Conservation (phyloP, 805 yeast species). For the Ogataea paradorogensis region DNA sequence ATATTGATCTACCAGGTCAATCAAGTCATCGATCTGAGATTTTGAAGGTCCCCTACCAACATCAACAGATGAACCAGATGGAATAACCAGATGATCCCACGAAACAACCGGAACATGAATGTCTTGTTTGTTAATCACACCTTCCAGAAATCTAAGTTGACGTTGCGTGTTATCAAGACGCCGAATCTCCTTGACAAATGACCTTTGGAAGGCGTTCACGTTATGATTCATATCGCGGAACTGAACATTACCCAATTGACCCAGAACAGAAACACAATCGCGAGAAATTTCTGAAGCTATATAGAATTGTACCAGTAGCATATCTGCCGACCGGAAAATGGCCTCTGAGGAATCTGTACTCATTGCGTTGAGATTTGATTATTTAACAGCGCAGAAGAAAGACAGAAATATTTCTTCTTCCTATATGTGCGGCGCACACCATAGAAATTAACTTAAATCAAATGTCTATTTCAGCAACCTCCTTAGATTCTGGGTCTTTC, state of each 20-base stretch:
- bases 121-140: slow-evolving; percentile 48
- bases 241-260: slow-evolving; percentile 82
- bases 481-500: not conserved
- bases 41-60: slow-evolving; percentile 32
- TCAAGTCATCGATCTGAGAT: slow-evolving; percentile 69
- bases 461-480: slow-evolving; percentile 6
- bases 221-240: slow-evolving; percentile 83
- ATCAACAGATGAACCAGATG: slow-evolving; percentile 17
- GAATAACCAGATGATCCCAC: slow-evolving; percentile 25
- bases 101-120: slow-evolving; percentile 32
- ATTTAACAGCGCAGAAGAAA: slow-evolving; percentile 12
- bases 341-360: slow-evolving; percentile 21
- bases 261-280: slow-evolving; percentile 80
- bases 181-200: slow-evolving; percentile 86
- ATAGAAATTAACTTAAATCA: not conserved
- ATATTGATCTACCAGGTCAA: slow-evolving; percentile 53
- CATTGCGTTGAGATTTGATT: slow-evolving; percentile 11
- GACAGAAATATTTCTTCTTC: not conserved
- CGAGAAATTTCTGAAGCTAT: slow-evolving; percentile 88
- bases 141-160: slow-evolving; percentile 60
- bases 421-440: slow-evolving; percentile 12
- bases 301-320: slow-evolving; percentile 90
- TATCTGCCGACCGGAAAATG: slow-evolving; percentile 74
- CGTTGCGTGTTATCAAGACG: slow-evolving; percentile 83
- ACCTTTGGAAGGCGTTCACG: slow-evolving; percentile 82